phyloP scores from a whole-genome alignment of 371 early-diverging fungal genomes.

The Batrachochytrium dendrobatidis region DNA sequence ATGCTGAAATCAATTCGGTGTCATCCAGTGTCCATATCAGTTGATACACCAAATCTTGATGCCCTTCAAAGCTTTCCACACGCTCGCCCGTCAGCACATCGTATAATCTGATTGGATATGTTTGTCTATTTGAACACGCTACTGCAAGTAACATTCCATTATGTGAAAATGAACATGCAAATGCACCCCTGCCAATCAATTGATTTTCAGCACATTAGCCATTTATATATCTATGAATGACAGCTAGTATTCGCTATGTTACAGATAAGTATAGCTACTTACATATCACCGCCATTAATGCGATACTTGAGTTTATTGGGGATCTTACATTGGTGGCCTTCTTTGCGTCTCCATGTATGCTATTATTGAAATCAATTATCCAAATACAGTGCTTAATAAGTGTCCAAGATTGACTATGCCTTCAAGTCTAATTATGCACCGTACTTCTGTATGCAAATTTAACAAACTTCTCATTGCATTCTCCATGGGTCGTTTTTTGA shows the following conservation, averaged over 20 bases:
- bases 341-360: not conserved
- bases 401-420: no score
- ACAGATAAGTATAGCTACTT: not conserved
- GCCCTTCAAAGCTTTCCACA: constrained; percentile 28
- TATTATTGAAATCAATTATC: no score
- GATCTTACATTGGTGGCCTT: not conserved
- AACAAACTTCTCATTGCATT: not conserved
- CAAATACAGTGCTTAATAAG: no score
- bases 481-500: not conserved
- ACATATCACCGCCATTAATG: constrained; percentile 4
- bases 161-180: constrained; percentile 30
- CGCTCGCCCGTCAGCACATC: constrained; percentile 28
- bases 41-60: constrained; percentile 34
- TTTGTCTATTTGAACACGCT: constrained; percentile 11
- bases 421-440: no score
- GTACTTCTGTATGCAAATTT: not conserved
- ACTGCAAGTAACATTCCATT: constrained; percentile 32
- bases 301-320: constrained; percentile 14
- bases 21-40: constrained; percentile 31
- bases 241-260: not conserved
- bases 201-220: not conserved
- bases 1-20: constrained; percentile 27
- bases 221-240: not conserved
- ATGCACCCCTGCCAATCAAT: constrained; percentile 16
- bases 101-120: constrained; percentile 29